Evolutionary conservation across 1,284 basidiomycete species (phyloP).

Genomic region (Hemileia vastatrix): DNA sequence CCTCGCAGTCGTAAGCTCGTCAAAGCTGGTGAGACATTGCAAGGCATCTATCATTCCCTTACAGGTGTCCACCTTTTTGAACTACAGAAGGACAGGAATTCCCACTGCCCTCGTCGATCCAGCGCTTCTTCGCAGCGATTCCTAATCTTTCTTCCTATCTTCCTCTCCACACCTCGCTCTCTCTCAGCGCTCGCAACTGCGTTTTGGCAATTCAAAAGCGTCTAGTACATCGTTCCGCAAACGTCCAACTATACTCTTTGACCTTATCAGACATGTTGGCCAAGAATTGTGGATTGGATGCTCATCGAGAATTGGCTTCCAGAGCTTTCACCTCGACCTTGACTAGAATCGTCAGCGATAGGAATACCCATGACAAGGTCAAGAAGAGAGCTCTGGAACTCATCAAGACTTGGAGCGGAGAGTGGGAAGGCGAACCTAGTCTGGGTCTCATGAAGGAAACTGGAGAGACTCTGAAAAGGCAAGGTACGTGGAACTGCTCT

Average conservation of each 20-base stretch:
- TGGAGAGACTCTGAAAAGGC: slow-evolving; percentile 67
- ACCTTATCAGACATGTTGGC: slow-evolving; percentile 68
- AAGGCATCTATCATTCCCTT: too few species aligned
- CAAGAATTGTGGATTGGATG: slow-evolving; percentile 73
- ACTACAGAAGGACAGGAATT: too few species aligned
- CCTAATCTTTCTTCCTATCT: background rate
- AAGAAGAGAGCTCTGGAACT: slow-evolving; percentile 62
- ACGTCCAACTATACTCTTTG: slow-evolving; percentile 88
- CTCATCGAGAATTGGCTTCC: slow-evolving; percentile 78
- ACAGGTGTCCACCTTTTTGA: too few species aligned
- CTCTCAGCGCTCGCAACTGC: too few species aligned
- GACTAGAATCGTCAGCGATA: slow-evolving; percentile 75
- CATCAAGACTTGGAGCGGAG: slow-evolving; percentile 72
- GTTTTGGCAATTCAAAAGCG: slow-evolving; percentile 79
- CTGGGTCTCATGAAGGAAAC: slow-evolving; percentile 86
- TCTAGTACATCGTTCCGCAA: slow-evolving; percentile 82
- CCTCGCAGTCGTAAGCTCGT: too few species aligned
- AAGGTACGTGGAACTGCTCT: too few species aligned
- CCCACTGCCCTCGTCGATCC: background rate
- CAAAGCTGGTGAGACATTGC: too few species aligned
- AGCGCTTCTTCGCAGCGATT: background rate
- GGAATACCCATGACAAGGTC: slow-evolving; percentile 81
- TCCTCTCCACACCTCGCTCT: too few species aligned
- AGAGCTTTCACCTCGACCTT: slow-evolving; percentile 81
- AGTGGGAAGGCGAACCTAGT: slow-evolving; percentile 75